These are phyloP conservation scores for Paecilomyces formosus DNA, from an alignment of 2,329 filamentous ascomycete genomes.

Conservation along the genomic window DNA sequence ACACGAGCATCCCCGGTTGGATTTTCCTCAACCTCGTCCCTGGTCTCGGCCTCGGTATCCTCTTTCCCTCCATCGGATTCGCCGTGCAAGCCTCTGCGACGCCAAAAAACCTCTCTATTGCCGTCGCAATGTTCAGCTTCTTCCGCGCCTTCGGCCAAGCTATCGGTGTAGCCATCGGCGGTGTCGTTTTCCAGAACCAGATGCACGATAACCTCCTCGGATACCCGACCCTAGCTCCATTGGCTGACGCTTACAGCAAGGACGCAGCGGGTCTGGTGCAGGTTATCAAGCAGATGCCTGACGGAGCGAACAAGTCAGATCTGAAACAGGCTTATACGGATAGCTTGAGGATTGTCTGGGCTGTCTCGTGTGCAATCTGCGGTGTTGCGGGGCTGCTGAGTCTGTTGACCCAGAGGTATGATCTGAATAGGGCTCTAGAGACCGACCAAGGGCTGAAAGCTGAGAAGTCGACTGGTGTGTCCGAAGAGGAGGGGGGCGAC, in stretches of 20 bases:
- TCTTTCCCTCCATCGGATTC: constrained; percentile 58
- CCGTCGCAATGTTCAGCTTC: constrained; percentile 60
- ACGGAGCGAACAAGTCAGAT: constrained; percentile 30
- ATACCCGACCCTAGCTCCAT: constrained; percentile 41
- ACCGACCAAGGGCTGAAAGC: constrained; percentile 15
- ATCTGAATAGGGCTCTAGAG: constrained; percentile 33
- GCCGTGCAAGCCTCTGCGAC: constrained; percentile 56
- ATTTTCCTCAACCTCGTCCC: constrained; percentile 54
- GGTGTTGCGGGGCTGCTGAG: constrained; percentile 46
- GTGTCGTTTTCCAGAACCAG: constrained; percentile 63
- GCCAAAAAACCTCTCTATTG: constrained; percentile 52
- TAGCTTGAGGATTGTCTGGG: constrained; percentile 49
- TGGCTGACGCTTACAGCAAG: constrained; percentile 44
- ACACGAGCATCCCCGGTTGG: constrained; percentile 49
- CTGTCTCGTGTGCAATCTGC: constrained; percentile 48
- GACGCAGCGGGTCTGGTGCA: constrained; percentile 54
- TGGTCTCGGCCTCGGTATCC: constrained; percentile 55
- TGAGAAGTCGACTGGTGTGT: not conserved
- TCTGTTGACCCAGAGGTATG: constrained; percentile 45
- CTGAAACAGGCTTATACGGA: constrained; percentile 49
- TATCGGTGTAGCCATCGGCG: constrained; percentile 59
- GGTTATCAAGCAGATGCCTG: constrained; percentile 49
- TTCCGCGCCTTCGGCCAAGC: constrained; percentile 58
- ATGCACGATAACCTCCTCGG: constrained; percentile 44
- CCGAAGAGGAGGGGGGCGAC: not conserved